phyloP scores from a whole-genome alignment of 305 asterid species.

The Galium porrigens region DNA sequence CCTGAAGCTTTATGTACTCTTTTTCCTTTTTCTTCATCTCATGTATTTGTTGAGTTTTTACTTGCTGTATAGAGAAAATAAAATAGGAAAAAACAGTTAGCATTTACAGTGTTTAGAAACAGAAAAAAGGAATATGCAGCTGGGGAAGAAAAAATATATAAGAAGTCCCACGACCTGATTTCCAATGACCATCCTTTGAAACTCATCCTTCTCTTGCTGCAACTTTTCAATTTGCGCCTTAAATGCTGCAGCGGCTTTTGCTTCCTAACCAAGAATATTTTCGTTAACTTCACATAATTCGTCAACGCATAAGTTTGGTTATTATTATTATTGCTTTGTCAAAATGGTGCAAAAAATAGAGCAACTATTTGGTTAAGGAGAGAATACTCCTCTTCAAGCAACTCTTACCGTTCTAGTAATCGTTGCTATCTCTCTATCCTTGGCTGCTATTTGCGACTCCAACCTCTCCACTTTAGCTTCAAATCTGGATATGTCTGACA shows the following conservation, averaged over 20 bases:
- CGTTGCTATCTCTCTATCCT: constrained; percentile 91
- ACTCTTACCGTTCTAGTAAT: constrained; percentile 67
- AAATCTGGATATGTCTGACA: constrained; percentile 85
- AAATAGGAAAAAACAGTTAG: constrained; percentile 14
- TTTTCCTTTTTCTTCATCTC: constrained; percentile 98
- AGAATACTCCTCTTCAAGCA: neutral
- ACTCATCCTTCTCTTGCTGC: constrained; percentile 94
- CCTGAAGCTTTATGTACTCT: constrained; percentile 88
- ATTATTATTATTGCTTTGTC: neutral
- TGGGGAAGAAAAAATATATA: neutral
- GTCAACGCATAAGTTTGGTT: neutral
- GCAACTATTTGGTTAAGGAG: neutral
- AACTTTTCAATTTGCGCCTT: constrained; percentile 80
- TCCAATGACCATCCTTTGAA: constrained; percentile 92
- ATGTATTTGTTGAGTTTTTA: constrained; percentile 77
- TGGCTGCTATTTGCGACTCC: constrained; percentile 54
- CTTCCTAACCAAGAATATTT: constrained; percentile 40
- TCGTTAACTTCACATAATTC: neutral
- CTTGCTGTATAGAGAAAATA: constrained; percentile 45
- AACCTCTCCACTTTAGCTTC: constrained; percentile 92
- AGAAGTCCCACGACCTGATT: constrained; percentile 50
- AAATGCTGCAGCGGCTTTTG: constrained; percentile 68
- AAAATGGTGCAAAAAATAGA: neutral
- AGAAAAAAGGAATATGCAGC: neutral
- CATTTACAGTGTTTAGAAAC: neutral